Base-by-base conservation (phyloP, 2,329 filamentous ascomycete genomes). In the Claviceps capensis region DNA sequence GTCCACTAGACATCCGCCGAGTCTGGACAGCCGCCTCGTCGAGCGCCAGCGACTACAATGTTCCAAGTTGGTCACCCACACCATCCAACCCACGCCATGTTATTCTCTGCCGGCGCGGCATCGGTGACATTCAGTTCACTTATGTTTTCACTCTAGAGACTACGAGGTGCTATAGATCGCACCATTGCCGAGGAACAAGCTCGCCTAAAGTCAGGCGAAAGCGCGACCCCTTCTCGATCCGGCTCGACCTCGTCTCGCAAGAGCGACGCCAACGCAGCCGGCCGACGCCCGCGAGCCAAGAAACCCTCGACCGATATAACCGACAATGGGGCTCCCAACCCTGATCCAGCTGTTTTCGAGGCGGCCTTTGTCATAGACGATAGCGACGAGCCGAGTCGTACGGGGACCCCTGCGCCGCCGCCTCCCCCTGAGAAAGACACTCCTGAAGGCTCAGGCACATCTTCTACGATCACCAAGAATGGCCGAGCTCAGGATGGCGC, bases 111-210 rank as follows among this genome's bases (percentile, higher is more conserved):
- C 38, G 23, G 34, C n/a, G 9, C 40, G 6, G 22, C 38, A 41
- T 41, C 17, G 22, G n/a, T 16, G 23, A 7, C 22, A 30, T 54
- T 30, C 14, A 30, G 1, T 23, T 11, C 6, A 30, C 53, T 58
- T 37, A 43, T 14, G 8, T 14, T 14, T 51, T 9, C 8, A 17
- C 13, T 11, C 5, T 34, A 51, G 86, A 81, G 86, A 73, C 74
- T 95, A 60, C 86, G 88, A 71, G 86, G 85, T 62, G 86, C 85
- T 54, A 88, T 95, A 66, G 87, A 95, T 66, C 82, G 83, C 61
- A 85, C 85, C 62, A 93, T 96, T 62, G 86, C 88, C 62, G 88
- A 95, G 71, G 90, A 96, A 70, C 88, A 95, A 69, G 86, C 88
- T 53, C 85, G 87, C 53, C 85, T 89, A 64, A 79, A 79, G 62